Percentiles rank a stretch among this genome's conserved stretches.
Conservation (phyloP, 2,329 filamentous ascomycete genomes). For the Madurella fahalii region DNA sequence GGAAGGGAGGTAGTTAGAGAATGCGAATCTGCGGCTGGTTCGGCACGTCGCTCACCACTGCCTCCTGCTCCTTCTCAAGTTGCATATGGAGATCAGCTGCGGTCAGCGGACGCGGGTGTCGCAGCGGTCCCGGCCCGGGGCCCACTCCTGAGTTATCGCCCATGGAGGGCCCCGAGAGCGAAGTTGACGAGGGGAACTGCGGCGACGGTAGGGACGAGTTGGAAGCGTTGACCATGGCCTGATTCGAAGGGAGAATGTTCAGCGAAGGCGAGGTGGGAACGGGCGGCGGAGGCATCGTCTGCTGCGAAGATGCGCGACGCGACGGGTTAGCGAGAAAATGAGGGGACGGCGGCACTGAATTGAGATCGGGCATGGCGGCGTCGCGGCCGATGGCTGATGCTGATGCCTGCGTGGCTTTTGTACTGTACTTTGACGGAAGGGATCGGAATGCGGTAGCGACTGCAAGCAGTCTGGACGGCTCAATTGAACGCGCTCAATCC, state of each 20-base stretch:
- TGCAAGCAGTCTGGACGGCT: neutral
- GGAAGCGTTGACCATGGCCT: slow-evolving; percentile 43
- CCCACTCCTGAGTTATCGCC: slow-evolving; percentile 45
- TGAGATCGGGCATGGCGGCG: slow-evolving; percentile 50
- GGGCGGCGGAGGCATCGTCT: slow-evolving; percentile 39
- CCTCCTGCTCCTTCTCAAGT: slow-evolving; percentile 92
- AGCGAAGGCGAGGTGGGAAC: slow-evolving; percentile 41
- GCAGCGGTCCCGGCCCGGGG: slow-evolving; percentile 65
- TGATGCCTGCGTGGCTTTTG: slow-evolving; percentile 2
- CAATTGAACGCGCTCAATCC: neutral
- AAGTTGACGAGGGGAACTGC: slow-evolving; percentile 29
- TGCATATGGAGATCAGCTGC: slow-evolving; percentile 84
- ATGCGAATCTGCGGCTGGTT: neutral
- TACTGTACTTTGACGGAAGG: neutral
- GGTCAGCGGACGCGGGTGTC: slow-evolving; percentile 83
- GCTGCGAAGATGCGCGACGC: slow-evolving; percentile 40
- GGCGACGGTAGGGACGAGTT: slow-evolving; percentile 34
- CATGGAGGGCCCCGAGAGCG: slow-evolving; percentile 19
- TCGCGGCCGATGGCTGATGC: neutral
- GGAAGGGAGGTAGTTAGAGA: slow-evolving; percentile 1
- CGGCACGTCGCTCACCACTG: slow-evolving; percentile 59
- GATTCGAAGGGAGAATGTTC: slow-evolving; percentile 56
- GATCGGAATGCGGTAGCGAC: neutral
- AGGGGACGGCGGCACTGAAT: slow-evolving; percentile 51
- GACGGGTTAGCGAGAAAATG: slow-evolving; percentile 41